Evolutionary conservation across 768 basidiomycete genomes (phyloP), one percentile per base, ranked within the genome.

Genomic region (Pleurotus djamor): DNA sequence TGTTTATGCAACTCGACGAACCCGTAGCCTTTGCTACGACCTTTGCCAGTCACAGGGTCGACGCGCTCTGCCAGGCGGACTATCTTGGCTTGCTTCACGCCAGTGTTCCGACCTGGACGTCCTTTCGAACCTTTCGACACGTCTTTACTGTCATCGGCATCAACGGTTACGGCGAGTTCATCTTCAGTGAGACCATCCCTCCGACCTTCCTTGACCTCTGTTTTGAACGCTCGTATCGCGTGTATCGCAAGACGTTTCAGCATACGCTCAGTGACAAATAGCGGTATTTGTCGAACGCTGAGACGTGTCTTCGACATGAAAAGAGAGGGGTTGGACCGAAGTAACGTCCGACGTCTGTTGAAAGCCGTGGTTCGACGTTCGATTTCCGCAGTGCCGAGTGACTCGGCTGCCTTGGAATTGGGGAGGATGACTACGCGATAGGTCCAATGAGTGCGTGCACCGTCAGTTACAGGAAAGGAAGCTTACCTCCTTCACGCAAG

Each of bases 291-390:
- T 3, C 97, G 92, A 61, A 99, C 83, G 60, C 92, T 94, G 44
- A 99, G 85, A 61, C 97, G 94, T 0, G 94, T 98, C 68, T 87
- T 90, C 32, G 96, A 98, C 66, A 99, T 90, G 76, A 89, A 99
- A 4, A 99, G 79, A 0, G 93, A 91, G 0, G 97, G 96, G 71
- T 98, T 98, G 10, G 89, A 88, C 60, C 91, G 89, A 43, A 99
- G 83, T 35, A 98, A 81, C 0, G 85, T 76, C 44, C 89, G 82
- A 12, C 97, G 91, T 0, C 93, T 87, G 65, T 89, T 93, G 80
- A 90, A 97, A 0, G 96, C 92, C 38, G 78, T 76, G 12, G 90
- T 85, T 13, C 97, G 91, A 52, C 89, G 88, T 71, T 96, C 93
- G 51, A 98, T 72, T 65, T 98, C 96, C 14, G 84, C 79, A 5